A percentile compares a stretch with the other conserved stretches of the same genome.
These are phyloP conservation scores for Penstemon davidsonii DNA, from an alignment of 257 asterid species.

Conservation along the genomic window DNA sequence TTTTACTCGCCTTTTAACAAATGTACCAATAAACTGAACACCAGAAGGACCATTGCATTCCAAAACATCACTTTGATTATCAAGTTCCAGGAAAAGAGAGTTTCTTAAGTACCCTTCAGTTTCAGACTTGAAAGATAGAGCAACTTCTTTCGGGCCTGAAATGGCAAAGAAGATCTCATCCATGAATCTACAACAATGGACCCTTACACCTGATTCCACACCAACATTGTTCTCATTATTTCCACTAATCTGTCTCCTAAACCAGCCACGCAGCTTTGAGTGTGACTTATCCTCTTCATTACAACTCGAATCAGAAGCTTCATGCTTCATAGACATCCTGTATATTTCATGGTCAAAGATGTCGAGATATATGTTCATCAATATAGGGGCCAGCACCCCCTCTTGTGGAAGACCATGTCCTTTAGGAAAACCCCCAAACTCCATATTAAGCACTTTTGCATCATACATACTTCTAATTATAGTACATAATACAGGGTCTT, in stretches of 20 bases:
- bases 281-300: constrained; percentile 40
- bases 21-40: constrained; percentile 72
- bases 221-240: constrained; percentile 21
- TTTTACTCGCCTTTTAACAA: constrained; percentile 53
- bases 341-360: constrained; percentile 74
- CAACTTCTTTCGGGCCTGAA: constrained; percentile 73
- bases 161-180: constrained; percentile 80
- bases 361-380: constrained; percentile 85
- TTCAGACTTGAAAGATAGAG: constrained; percentile 60
- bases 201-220: constrained; percentile 47
- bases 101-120: constrained; percentile 54
- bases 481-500: constrained; percentile 54
- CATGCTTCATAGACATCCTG: constrained; percentile 79
- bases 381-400: constrained; percentile 85
- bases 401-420: constrained; percentile 99
- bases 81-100: constrained; percentile 59
- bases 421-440: constrained; percentile 87
- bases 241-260: constrained; percentile 76
- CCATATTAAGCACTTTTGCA: constrained; percentile 65
- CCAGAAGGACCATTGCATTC: constrained; percentile 54
- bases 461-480: constrained; percentile 58
- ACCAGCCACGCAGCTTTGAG: constrained; percentile 84
- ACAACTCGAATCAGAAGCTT: constrained; percentile 43
- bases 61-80: constrained; percentile 43
- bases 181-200: constrained; percentile 87